Conservation (phyloP, 1,284 basidiomycete genomes). For the Wallemia mellicola region DNA sequence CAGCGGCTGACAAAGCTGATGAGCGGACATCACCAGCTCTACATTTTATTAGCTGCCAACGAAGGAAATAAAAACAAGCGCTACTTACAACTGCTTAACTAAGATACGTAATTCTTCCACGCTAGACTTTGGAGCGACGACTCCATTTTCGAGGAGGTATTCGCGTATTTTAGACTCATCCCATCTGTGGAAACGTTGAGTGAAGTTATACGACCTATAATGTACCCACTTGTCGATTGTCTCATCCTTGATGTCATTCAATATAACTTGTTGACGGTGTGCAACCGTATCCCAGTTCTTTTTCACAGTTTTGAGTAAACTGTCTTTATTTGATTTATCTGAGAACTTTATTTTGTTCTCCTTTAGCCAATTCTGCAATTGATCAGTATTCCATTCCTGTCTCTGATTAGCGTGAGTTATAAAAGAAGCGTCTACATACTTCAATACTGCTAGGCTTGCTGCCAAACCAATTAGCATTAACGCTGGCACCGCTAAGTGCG, state of each 20-base stretch:
- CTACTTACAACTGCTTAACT: constrained; percentile 37
- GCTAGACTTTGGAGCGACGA: constrained; percentile 45
- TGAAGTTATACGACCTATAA: constrained; percentile 3
- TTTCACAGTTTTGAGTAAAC: constrained; percentile 21
- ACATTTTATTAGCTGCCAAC: constrained; percentile 4
- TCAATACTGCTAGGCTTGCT: background rate
- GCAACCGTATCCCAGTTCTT: constrained; percentile 30
- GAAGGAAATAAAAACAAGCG: constrained; percentile 8
- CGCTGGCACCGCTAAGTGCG: background rate
- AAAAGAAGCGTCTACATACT: background rate
- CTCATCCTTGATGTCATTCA: constrained; percentile 21
- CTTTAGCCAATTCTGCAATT: constrained; percentile 4
- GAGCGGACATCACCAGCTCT: constrained; percentile 8
- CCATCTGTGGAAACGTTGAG: constrained; percentile 26
- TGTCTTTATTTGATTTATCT: constrained; percentile 5
- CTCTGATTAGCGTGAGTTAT: background rate
- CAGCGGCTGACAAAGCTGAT: constrained; percentile 10
- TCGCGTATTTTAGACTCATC: constrained; percentile 46
- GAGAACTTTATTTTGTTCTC: constrained; percentile 5
- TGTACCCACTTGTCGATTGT: constrained; percentile 16
- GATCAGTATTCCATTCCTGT: constrained; percentile 4
- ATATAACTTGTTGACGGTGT: constrained; percentile 30
- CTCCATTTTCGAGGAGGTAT: constrained; percentile 58
- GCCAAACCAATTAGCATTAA: background rate
- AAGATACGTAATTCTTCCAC: constrained; percentile 46